Base-by-base conservation (phyloP, 2,329 filamentous ascomycete species). In the Penicillium sclerotigenum region DNA sequence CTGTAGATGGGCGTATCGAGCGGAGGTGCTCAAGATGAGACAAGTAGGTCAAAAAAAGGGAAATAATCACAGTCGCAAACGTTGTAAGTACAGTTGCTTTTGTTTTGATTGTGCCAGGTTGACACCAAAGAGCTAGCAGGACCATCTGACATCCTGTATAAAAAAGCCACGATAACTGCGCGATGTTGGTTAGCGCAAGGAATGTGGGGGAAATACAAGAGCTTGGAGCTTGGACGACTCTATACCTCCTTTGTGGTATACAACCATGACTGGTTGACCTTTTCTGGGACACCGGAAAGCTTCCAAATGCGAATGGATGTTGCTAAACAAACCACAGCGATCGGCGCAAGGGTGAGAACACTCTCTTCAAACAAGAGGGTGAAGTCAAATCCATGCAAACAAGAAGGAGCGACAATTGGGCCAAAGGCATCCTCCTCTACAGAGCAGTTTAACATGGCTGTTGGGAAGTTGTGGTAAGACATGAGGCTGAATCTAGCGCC, bases 311-410 rank as follows among this genome's bases (percentile, higher is more conserved):
- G 58, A 11, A 54, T 4, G 4, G 28, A 40, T 13, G 42, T 49
- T 7, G 28, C 18, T 3, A 58, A 18, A 22, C 28, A 54, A 13
- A 58, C 38, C 2, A 57, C 0, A 2, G 16, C 24, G 9, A 61
- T 40, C 4, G 59, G 58, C n/a, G 57, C 38, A 3, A 62, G 52
- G 5, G 61, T 62, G 9, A 70, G 52, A n/a, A 70, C 64, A n/a
- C 51, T 59, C 42, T 71, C 62, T 54, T 71, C 69, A 34, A 71
- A 71, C 4, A 69, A 52, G 16, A 71, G 59, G 4, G 69, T 71
- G 49, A 71, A 71, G 45, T 71, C 69, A 53, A 69, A 70, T 20
- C 64, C 64, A 59, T 64, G 56, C 41, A 58, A 61, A 52, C 64
- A 71, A 16, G 56, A 55, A 16, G 41, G 6, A 37, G 56, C 46